A percentile compares a stretch with the other conserved stretches of the same genome.
Conservation (phyloP, 2,329 filamentous ascomycete species). For the Epichloe gansuensis region DNA sequence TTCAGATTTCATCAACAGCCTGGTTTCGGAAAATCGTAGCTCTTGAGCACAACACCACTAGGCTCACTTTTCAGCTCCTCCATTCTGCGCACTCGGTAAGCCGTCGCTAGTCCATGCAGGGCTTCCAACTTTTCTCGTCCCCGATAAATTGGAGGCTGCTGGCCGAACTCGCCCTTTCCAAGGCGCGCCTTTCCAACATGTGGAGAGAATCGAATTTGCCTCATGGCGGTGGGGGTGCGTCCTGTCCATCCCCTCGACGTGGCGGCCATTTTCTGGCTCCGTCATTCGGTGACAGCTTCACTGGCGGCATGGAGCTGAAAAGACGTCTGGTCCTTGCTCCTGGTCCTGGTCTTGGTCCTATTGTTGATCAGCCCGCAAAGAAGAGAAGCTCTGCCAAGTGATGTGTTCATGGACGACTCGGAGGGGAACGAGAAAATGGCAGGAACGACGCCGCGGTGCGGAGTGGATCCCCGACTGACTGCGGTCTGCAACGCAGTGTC, state of each 20-base stretch:
- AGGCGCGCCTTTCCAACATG: background rate
- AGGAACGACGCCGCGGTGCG: too few relatives aligned
- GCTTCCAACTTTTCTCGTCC: background rate
- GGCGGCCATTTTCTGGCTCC: background rate
- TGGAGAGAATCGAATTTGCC: background rate
- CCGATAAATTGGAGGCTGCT: too few relatives aligned
- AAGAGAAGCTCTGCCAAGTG: background rate
- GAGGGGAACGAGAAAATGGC: too few relatives aligned
- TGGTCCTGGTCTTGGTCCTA: background rate
- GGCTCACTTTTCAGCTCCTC: background rate
- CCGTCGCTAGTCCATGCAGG: background rate
- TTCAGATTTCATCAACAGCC: background rate
- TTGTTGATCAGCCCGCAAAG: background rate
- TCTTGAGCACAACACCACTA: background rate
- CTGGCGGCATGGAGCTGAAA: background rate
- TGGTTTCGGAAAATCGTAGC: background rate
- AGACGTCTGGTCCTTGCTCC: background rate
- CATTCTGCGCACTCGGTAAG: slow-evolving; percentile 16
- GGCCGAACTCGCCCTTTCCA: background rate
- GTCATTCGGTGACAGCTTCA: background rate
- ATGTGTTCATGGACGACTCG: too few relatives aligned
- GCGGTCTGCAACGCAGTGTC: too few relatives aligned
- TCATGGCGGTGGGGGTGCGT: background rate
- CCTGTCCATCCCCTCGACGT: background rate
- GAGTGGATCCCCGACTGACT: too few relatives aligned